phyloP scores from a whole-genome alignment of 2,329 filamentous ascomycete genomes.

The Hymenoscyphus fructigenus region DNA sequence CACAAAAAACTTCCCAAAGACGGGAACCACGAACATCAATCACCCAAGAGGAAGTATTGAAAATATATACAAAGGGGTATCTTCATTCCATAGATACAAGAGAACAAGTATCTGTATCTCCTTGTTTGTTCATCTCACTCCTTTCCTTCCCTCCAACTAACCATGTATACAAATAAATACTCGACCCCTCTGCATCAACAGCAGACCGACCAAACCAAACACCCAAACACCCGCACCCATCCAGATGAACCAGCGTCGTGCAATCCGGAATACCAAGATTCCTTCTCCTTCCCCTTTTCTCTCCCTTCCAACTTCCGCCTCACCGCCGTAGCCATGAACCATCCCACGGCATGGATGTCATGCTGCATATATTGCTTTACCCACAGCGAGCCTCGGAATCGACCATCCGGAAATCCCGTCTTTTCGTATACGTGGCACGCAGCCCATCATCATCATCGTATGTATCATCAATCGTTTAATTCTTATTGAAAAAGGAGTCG shows the following conservation, averaged over 20 bases:
- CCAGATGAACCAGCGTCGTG: background rate
- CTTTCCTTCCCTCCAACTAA: background rate
- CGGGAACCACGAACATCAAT: too few relatives aligned
- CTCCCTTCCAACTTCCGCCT: background rate
- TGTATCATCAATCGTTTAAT: too few relatives aligned
- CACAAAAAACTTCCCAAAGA: too few relatives aligned
- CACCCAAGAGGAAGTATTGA: too few relatives aligned
- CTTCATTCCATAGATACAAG: background rate
- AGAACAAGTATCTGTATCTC: background rate
- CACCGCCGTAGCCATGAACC: background rate
- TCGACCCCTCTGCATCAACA: background rate
- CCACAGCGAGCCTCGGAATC: too few relatives aligned
- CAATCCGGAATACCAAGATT: background rate
- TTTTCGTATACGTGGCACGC: too few relatives aligned
- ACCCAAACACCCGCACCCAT: background rate
- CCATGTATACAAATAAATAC: background rate
- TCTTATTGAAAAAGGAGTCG: too few relatives aligned
- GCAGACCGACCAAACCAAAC: background rate
- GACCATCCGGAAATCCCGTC: too few relatives aligned
- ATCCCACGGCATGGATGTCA: background rate
- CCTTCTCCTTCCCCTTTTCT: background rate
- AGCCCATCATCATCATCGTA: too few relatives aligned
- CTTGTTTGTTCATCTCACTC: background rate
- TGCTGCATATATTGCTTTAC: too few relatives aligned
- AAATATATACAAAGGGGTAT: background rate